Conservation (phyloP, 305 asterid species). For the Solanum hybrid region DNA sequence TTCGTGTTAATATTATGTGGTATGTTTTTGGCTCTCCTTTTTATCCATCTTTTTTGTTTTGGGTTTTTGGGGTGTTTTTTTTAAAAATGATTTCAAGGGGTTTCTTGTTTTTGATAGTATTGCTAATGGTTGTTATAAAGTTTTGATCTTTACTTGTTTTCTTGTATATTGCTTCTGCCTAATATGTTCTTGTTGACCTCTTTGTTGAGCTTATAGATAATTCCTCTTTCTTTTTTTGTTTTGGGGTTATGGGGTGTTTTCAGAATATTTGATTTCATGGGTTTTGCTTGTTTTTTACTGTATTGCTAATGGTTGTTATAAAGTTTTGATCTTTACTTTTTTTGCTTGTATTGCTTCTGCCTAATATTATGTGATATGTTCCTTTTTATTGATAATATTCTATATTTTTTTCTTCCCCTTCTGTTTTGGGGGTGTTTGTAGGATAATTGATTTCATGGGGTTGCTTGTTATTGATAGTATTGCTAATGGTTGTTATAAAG, state of each 20-base stretch:
- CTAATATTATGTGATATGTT: background rate
- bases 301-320: background rate
- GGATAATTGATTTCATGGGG: background rate
- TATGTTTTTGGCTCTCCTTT: conserved; percentile 5
- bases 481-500: background rate
- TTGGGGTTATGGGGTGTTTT: background rate
- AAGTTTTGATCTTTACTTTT: conserved; percentile 4
- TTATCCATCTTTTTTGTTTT: conserved; percentile 1
- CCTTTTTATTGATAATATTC: background rate
- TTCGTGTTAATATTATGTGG: conserved; percentile 95
- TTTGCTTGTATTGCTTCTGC: background rate
- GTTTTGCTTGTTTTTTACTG: background rate
- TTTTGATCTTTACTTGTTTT: conserved; percentile 6
- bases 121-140: background rate
- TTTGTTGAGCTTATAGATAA: conserved; percentile 40
- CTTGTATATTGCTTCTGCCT: background rate
- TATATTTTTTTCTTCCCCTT: background rate
- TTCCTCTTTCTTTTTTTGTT: background rate
- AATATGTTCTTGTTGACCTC: background rate
- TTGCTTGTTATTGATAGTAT: background rate
- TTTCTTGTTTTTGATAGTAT: background rate
- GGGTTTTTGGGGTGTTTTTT: background rate
- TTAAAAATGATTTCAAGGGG: background rate
- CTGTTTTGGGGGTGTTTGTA: background rate
- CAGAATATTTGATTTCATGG: background rate